Base-by-base conservation (phyloP, 768 basidiomycete species). In the Exidia glandulosa region DNA sequence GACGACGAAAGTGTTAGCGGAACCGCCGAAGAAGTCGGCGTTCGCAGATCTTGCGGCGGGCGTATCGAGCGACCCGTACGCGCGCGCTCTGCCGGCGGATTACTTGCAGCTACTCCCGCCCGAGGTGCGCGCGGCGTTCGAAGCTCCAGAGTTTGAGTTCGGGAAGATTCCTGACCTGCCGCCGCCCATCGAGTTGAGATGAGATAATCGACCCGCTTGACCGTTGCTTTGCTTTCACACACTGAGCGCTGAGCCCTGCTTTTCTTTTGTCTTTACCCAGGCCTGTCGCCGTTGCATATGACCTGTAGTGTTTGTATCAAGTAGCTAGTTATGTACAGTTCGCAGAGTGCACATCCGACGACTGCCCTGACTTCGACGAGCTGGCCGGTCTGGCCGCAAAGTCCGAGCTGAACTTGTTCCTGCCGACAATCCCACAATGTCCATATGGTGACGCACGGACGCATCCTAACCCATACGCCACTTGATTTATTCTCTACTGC, bases 81-180 rank as follows among this genome's bases (percentile, higher is more conserved):
- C 83, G 60, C 64, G 59, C 32, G 66, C 78, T 29, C 73, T 90
- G 32, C 87, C 86, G 5, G 63, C 65, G n/a, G 77, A 84, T 63
- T 90, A 90, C 69, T 61, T 74, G 34, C 71, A 79, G 57, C 68
- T 80, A 23, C 64, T 89, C 29, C 86, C 88, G 2, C 66, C 73
- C 55, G 66, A 65, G 4, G 79, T 75, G 57, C 68, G 75, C 65
- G 77, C 79, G 5, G 83, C 83, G 41, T 89, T 88, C 65, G 66
- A 73, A 63, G 71, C 71, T 23, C 72, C 74, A 58, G 81, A 71
- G 70, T 90, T 90, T 65, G 82, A 82, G 66, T 86, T 81, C 77
- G 81, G 84, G 68, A 55, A 78, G 79, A 61, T 90, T 54, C 88
- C 88, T 1, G 86, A 87, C 60, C 88, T 83, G 82, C 74, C 85